A percentile compares a stretch with the other conserved stretches of the same genome.
phyloP scores from a whole-genome alignment of 352 stramenopile genomes.

The Phytophthora crassamura region DNA sequence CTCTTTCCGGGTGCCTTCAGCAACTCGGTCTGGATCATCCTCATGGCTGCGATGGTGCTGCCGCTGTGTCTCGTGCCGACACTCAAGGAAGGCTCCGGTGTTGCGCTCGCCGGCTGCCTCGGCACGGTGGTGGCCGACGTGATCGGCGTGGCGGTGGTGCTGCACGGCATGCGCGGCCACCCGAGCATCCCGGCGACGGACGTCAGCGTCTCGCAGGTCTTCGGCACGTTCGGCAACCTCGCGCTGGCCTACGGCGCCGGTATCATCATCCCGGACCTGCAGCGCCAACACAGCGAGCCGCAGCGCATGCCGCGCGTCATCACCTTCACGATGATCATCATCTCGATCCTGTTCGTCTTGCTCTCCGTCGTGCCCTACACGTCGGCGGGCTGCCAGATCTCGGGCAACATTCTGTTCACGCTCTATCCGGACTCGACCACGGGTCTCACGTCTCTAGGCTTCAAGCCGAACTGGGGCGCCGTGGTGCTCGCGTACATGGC shows the following conservation, averaged over 20 bases:
- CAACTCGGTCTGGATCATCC: conserved; percentile 45
- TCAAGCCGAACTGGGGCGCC: conserved; percentile 36
- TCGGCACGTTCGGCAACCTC: conserved; percentile 51
- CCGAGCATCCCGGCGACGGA: conserved; percentile 36
- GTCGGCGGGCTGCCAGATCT: conserved; percentile 60
- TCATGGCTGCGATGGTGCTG: conserved; percentile 48
- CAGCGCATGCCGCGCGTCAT: conserved; percentile 38
- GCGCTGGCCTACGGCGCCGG: conserved; percentile 56
- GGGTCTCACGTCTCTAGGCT: conserved; percentile 44
- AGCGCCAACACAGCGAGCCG: conserved; percentile 35
- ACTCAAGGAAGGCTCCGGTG: conserved; percentile 39
- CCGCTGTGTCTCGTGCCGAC: conserved; percentile 40
- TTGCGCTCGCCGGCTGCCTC: conserved; percentile 42
- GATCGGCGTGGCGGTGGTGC: conserved; percentile 39
- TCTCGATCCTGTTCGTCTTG: conserved; percentile 44
- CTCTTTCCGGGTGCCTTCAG: conserved; percentile 45
- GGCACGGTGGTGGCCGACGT: conserved; percentile 51
- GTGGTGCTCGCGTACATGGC: conserved; percentile 35
- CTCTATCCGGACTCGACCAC: conserved; percentile 48
- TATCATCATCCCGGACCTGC: conserved; percentile 39
- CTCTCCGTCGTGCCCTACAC: conserved; percentile 47
- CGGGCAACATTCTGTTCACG: conserved; percentile 62
- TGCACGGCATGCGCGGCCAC: conserved; percentile 43
- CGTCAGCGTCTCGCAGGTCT: conserved; percentile 43
- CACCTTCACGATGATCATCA: conserved; percentile 41